Conservation (phyloP, 768 basidiomycete genomes). For the Suillus weaverae region DNA sequence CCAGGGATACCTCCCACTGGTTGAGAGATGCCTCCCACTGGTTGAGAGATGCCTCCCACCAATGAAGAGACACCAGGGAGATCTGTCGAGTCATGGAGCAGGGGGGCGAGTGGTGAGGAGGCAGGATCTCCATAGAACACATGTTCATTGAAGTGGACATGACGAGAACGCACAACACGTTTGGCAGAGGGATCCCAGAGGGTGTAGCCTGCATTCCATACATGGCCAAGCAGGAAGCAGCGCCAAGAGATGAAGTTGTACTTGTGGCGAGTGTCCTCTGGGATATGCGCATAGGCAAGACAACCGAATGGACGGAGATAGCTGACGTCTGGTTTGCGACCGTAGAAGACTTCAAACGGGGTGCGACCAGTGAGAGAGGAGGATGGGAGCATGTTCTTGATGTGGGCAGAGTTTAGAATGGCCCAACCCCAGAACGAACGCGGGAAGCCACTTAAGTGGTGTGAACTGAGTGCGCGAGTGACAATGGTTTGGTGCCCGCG, state of each 20-base stretch:
- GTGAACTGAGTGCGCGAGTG: slow-evolving; percentile 24
- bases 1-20: too few species aligned
- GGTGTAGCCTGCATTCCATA: neutral
- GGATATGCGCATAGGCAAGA: neutral
- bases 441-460: slow-evolving; percentile 20
- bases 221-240: neutral
- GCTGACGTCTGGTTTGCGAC: slow-evolving; percentile 24
- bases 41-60: neutral
- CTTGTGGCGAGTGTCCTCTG: neutral
- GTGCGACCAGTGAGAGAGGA: slow-evolving; percentile 16
- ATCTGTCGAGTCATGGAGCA: neutral
- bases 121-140: neutral
- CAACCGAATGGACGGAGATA: slow-evolving; percentile 23
- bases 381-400: slow-evolving; percentile 3
- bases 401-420: slow-evolving; percentile 9
- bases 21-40: too few species aligned
- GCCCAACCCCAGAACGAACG: slow-evolving; percentile 24
- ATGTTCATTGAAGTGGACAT: neutral
- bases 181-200: neutral
- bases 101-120: accelerated
- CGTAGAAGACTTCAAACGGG: slow-evolving; percentile 24
- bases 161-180: neutral
- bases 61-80: neutral
- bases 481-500: slow-evolving; percentile 27
- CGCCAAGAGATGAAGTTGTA: neutral